Conservation (phyloP, 1,284 basidiomycete genomes). For the Ceratobasidium sp. region DNA sequence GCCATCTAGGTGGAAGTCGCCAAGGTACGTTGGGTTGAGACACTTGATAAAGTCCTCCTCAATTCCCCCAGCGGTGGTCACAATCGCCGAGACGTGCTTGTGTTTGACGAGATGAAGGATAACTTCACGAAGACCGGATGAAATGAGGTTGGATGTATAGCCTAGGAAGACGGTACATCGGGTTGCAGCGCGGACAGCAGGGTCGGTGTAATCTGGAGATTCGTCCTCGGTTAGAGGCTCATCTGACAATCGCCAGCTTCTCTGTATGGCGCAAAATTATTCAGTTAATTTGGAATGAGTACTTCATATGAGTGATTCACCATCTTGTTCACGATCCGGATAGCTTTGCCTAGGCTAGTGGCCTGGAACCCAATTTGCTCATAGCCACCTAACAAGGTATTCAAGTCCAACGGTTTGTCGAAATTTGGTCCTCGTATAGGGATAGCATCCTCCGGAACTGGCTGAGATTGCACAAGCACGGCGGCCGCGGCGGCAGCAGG, state of each 20-base stretch:
- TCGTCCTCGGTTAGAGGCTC: slow-evolving; percentile 75
- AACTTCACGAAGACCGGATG: slow-evolving; percentile 94
- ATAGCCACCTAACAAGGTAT: slow-evolving; percentile 79
- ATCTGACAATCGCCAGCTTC: slow-evolving; percentile 83
- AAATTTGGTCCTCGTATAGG: slow-evolving; percentile 90
- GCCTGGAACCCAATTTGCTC: slow-evolving; percentile 96
- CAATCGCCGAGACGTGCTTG: slow-evolving; percentile 87
- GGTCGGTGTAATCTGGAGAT: slow-evolving; percentile 65
- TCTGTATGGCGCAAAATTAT: slow-evolving; percentile 55
- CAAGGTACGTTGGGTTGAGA: slow-evolving; percentile 93
- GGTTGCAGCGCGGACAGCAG: slow-evolving; percentile 68
- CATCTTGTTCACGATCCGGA: slow-evolving; percentile 91
- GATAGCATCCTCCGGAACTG: slow-evolving; percentile 73
- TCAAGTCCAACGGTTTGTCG: slow-evolving; percentile 71
- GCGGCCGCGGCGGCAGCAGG: slow-evolving; percentile 70
- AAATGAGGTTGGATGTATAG: slow-evolving; percentile 98
- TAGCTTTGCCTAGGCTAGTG: slow-evolving; percentile 86
- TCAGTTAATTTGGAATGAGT: background rate
- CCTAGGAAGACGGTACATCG: slow-evolving; percentile 93
- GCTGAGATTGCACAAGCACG: slow-evolving; percentile 79
- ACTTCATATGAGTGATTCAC: slow-evolving; percentile 53
- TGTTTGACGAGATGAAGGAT: slow-evolving; percentile 94
- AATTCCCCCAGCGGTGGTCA: slow-evolving; percentile 97
- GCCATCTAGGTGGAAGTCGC: slow-evolving; percentile 92
- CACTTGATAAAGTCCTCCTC: slow-evolving; percentile 99